These are phyloP conservation scores for Colletotrichum destructivum DNA, from an alignment of 2,329 filamentous ascomycete genomes.

Conservation along the genomic window DNA sequence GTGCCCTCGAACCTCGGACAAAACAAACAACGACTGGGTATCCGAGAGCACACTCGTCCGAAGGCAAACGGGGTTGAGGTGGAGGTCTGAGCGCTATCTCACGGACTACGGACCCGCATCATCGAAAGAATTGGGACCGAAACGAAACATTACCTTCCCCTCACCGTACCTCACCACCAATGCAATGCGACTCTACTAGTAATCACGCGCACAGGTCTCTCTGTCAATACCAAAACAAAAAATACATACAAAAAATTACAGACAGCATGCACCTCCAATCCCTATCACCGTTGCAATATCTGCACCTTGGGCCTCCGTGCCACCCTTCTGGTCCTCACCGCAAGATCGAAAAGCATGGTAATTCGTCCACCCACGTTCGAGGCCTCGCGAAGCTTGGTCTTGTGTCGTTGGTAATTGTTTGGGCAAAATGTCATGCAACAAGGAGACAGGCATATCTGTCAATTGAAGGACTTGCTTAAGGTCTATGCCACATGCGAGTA, in stretches of 20 bases:
- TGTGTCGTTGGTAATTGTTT: not conserved
- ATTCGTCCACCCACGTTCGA: slow-evolving; percentile 12
- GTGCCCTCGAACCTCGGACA: slow-evolving; percentile 4
- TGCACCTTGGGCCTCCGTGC: slow-evolving; percentile 28
- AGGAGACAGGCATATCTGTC: not conserved
- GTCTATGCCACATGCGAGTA: not conserved
- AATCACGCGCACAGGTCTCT: slow-evolving; percentile 30
- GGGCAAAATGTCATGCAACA: not conserved
- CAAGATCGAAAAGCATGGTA: slow-evolving; percentile 16
- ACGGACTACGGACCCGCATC: slow-evolving; percentile 25
- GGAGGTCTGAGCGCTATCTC: slow-evolving; percentile 26
- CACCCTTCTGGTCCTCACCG: slow-evolving; percentile 17
- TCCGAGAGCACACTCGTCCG: slow-evolving; percentile 19
- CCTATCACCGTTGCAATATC: slow-evolving; percentile 36
- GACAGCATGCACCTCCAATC: slow-evolving; percentile 35
- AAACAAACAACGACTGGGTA: slow-evolving; percentile 7
- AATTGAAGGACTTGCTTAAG: too few relatives aligned
- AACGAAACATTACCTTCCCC: slow-evolving; percentile 36
- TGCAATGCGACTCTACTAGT: not conserved
- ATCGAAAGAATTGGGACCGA: slow-evolving; percentile 18
- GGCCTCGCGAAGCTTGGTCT: slow-evolving; percentile 17
- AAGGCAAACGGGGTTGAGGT: not conserved
- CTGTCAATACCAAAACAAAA: too few relatives aligned
- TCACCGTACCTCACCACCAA: not conserved
- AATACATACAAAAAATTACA: not conserved